A percentile compares a stretch with the other conserved stretches of the same genome.
phyloP scores from a whole-genome alignment of 345 rosid genomes.

The Microcos paniculata region DNA sequence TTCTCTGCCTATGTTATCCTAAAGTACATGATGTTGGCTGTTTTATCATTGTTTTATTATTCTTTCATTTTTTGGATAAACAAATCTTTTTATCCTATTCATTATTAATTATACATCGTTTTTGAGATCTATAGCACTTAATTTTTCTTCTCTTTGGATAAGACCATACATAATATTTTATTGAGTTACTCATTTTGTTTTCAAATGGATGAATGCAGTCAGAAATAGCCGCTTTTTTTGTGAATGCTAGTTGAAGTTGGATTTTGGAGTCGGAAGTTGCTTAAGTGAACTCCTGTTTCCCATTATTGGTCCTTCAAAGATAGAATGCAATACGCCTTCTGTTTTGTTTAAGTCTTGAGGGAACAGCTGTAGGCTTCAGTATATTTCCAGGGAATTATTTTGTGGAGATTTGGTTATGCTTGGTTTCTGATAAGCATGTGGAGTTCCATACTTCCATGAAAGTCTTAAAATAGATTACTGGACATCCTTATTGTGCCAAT shows the following conservation, averaged over 20 bases:
- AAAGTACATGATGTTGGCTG: not conserved
- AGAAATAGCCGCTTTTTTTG: not conserved
- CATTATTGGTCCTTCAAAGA: not conserved
- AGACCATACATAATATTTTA: not conserved
- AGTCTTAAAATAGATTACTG: conserved; percentile 9
- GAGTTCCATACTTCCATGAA: conserved; percentile 20
- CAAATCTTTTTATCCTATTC: too few relatives aligned
- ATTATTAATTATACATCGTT: not conserved
- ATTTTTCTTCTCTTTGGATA: not conserved
- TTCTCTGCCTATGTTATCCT: not conserved
- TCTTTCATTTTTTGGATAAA: too few relatives aligned
- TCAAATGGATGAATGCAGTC: conserved; percentile 16
- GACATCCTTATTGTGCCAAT: conserved; percentile 26
- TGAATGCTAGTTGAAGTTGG: not conserved
- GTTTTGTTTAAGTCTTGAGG: not conserved
- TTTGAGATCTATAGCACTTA: not conserved
- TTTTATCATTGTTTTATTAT: not conserved
- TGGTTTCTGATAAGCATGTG: conserved; percentile 9
- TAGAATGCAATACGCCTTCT: conserved; percentile 10
- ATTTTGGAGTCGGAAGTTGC: not conserved
- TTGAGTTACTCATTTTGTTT: conserved; percentile 14
- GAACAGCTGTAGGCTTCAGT: conserved; percentile 15
- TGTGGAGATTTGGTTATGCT: conserved; percentile 11
- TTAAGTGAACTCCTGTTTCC: not conserved
- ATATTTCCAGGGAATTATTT: conserved; percentile 11